Base-by-base conservation (phyloP, 192 early-diverging fungal species). In the Allomyces macrogynus region DNA sequence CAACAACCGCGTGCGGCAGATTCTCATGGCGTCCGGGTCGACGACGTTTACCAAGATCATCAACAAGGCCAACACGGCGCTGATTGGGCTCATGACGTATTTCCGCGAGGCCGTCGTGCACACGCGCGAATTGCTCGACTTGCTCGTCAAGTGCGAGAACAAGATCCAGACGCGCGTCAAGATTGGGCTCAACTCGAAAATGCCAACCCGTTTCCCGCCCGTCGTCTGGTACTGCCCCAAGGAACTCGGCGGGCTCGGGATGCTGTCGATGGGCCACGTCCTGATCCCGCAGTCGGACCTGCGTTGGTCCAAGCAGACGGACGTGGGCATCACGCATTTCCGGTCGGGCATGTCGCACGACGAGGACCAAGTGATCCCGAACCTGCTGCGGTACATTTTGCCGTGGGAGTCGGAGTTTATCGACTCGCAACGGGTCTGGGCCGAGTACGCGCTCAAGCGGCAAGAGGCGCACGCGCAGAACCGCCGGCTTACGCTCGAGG, bases 381-480 rank as follows among this genome's bases (percentile, higher is more conserved):
- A 94, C 75, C 72, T 99, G 78, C 93, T 92, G 78, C 86, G 95
- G 63, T 99, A 99, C 74, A 83, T 99, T 54, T 88, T 91, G 74
- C 94, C 95, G 11, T 99, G 95, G 95, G 90, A 94, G 74, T 94
- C 93, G 63, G 95, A 99, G 77, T 96, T 99, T 73, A 86, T 92
- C 68, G 95, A 99, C 68, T 96, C 93, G 22, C 95, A 96, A 74
- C 88, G 95, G 67, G 95, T 96, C 11, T 99, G 95, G 95, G 91
- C 92, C 42, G 95, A 99, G 73, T 99, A 96, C 71, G 93, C 93
- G 3, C 74, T 96, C 43, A 99, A 99, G 80, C 80, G 95, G 57
- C 88, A 91, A 70, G 95, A 99, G 72, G 95, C 95, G 43, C 90
- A 89, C 67, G 85, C 89, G 10, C 95, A 99, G 76, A 94, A 94